Conservation (phyloP, 192 early-diverging fungal genomes). For the Coemansia brasiliensis region DNA sequence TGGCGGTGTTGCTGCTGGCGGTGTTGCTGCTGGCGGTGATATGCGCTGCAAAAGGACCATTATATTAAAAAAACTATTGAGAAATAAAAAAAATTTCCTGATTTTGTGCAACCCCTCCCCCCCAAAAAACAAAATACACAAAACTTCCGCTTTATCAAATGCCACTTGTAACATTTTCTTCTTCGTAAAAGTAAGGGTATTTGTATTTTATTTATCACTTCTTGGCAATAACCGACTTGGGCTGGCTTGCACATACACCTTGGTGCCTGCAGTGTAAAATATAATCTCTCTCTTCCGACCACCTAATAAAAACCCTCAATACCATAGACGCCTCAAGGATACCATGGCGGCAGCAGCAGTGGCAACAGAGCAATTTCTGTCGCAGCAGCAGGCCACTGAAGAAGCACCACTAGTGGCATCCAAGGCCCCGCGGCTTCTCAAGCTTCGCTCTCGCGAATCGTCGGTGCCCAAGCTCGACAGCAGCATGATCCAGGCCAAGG, state of each 20-base stretch:
- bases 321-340: background rate
- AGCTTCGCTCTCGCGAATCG: constrained; percentile 5
- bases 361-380: constrained; percentile 11
- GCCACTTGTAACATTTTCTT: no score
- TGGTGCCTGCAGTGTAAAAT: background rate
- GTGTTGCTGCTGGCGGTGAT: constrained; percentile 8
- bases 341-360: constrained; percentile 12
- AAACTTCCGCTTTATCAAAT: no score
- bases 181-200: no score
- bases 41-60: constrained; percentile 29
- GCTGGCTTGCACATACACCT: no score
- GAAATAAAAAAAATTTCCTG: background rate
- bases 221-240: no score
- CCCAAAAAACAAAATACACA: background rate
- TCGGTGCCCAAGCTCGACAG: background rate
- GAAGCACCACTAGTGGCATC: constrained; percentile 5
- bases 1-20: no score
- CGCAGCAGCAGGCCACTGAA: constrained; percentile 4
- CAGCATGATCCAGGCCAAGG: background rate
- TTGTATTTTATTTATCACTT: no score
- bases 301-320: no score
- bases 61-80: background rate
- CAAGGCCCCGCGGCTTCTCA: constrained; percentile 2
- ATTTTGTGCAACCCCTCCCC: no score
- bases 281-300: background rate